A percentile compares a stretch with the other conserved stretches of the same genome.
These are phyloP conservation scores for Ploettnerulaceae sp. DNA, from an alignment of 2,329 filamentous ascomycete species.

Conservation along the genomic window DNA sequence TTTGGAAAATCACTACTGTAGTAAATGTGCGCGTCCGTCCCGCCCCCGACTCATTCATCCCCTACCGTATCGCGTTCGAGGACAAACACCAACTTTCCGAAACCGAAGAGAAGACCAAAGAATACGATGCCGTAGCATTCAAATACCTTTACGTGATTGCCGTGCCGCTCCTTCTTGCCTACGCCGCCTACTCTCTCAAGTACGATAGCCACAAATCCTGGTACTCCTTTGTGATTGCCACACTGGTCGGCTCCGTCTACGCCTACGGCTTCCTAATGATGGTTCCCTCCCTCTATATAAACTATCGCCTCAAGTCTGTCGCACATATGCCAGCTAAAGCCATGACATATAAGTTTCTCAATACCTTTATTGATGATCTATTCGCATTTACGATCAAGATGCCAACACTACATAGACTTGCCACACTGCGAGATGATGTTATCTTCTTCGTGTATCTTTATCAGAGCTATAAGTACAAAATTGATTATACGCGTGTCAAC, in stretches of 20 bases:
- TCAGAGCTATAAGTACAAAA: conserved; percentile 86
- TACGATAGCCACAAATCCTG: conserved; percentile 97
- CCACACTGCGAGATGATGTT: conserved; percentile 88
- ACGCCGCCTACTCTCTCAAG: conserved; percentile 83
- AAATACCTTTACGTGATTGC: conserved; percentile 91
- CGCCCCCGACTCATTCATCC: conserved; percentile 63
- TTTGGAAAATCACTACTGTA: conserved; percentile 95
- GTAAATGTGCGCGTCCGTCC: conserved; percentile 81
- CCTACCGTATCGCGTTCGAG: conserved; percentile 80
- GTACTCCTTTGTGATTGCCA: conserved; percentile 95
- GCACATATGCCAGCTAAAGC: conserved; percentile 96
- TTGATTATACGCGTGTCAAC: conserved; percentile 89
- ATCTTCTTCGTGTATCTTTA: conserved; percentile 99
- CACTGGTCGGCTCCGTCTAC: conserved; percentile 92
- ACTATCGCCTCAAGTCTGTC: conserved; percentile 92
- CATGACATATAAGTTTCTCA: conserved; percentile 97
- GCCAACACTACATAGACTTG: conserved; percentile 87
- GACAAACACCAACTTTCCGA: conserved; percentile 96
- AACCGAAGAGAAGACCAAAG: conserved; percentile 95
- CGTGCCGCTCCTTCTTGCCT: conserved; percentile 82
- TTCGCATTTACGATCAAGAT: conserved; percentile 99
- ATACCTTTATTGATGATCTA: conserved; percentile 97
- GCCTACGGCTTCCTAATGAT: conserved; percentile 99
- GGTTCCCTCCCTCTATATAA: conserved; percentile 96
- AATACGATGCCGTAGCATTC: conserved; percentile 97